Evolutionary conservation across 83 land plant genomes (phyloP).

Genomic region (Diphasiastrum complanatum): DNA sequence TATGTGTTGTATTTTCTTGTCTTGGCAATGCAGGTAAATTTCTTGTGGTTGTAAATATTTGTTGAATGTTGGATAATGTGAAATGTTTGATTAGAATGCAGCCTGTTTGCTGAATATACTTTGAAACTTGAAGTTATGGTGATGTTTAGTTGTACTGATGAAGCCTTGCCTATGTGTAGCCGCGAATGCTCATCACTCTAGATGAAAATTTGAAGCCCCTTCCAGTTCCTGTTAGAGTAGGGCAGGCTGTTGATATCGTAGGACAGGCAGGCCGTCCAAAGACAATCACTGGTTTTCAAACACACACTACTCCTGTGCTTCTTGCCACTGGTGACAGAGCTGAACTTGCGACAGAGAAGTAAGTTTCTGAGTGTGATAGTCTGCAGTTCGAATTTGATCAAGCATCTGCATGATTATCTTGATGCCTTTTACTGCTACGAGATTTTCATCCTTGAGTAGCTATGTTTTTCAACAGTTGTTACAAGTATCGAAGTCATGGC

Average conservation of each 20-base stretch:
- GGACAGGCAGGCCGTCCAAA: conserved; percentile 99
- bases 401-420: not conserved
- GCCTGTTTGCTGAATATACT: no score
- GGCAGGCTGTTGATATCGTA: conserved; percentile 94
- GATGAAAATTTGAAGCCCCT: conserved; percentile 89
- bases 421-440: no score
- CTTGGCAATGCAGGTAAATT: conserved; percentile 83
- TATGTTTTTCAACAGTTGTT: no score
- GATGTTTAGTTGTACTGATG: no score
- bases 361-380: conserved; percentile 13
- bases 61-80: not conserved
- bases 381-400: not conserved
- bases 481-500: no score
- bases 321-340: conserved; percentile 97
- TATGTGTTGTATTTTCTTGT: conserved; percentile 80
- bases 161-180: no score
- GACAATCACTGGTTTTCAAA: conserved; percentile 98
- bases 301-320: conserved; percentile 91
- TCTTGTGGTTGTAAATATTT: not conserved
- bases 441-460: no score
- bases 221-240: conserved; percentile 88
- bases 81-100: no score
- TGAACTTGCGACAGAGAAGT: conserved; percentile 96
- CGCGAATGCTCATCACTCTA: conserved; percentile 89
- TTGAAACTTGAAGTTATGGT: no score